Base-by-base conservation (phyloP, 1,139 yeast genomes). In the Pichia sp. region DNA sequence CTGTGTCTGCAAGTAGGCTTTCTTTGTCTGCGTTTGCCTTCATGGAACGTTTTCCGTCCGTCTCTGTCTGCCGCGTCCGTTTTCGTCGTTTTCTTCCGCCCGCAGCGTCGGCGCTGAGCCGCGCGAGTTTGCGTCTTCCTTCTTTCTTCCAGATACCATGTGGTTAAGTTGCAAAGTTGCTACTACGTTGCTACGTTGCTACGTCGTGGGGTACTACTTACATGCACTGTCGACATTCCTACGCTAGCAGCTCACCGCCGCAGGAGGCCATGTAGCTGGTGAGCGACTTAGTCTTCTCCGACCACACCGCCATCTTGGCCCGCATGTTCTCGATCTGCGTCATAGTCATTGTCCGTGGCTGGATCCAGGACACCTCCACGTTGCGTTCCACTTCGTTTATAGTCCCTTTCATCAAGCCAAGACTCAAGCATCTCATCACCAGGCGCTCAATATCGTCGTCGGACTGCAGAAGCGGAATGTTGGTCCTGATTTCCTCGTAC, bases 291-390 rank as follows among this genome's bases (percentile, higher is more conserved):
- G 89, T 96, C 53, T 79, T 80, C 42, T 62, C 62, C 54, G 84
- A 82, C 98, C 98, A 91, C 41, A 69, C 72, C 28, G 71, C 71
- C 57, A 91, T 72, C 55, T 85, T 83, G 46, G 72, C 71, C 52
- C 77, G 77, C 82, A 91, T 86, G 43, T 73, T 72, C 43, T 71
- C 74, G 46, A 89, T 84, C 68, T 91, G 97, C 38, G 74, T 75
- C 53, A 70, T 72, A 58, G 85, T 85, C 71, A 91, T 80, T 42
- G 88, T 85, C 56, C 97, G 74, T 42, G 98, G 97, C 66, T 91
- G 97, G 48, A 89, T 80, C 97, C 98, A 91, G 19, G 85, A 79
- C 41, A 91, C 79, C 23, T 83, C 77, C 48, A 91, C 84, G 11
- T 80, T 66, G 58, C 81, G 76, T 42, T 77, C 76, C 38, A 88